Conservation (phyloP, 805 yeast genomes). For the Sungouiozyma intestinalis region DNA sequence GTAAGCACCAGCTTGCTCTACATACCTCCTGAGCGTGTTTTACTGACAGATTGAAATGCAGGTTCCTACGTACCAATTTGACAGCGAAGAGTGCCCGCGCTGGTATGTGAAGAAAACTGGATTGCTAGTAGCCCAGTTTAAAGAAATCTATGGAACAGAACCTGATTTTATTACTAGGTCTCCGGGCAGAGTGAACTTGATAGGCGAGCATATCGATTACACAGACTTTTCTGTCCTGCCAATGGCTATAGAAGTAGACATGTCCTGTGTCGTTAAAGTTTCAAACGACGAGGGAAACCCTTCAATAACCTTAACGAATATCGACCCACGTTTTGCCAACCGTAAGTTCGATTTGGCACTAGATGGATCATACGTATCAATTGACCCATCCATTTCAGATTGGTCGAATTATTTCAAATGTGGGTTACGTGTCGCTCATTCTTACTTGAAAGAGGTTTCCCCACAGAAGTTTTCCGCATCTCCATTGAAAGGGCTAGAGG, state of each 20-base stretch:
- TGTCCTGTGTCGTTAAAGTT: conserved; percentile 41
- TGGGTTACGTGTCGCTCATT: conserved; percentile 50
- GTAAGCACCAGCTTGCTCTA: no score
- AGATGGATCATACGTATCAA: conserved; percentile 32
- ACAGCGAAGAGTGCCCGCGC: neutral
- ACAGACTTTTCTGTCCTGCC: conserved; percentile 58
- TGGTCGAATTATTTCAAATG: conserved; percentile 65
- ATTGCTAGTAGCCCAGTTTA: neutral
- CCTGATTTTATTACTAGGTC: conserved; percentile 45
- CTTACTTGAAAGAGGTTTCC: conserved; percentile 30
- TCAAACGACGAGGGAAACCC: conserved; percentile 10
- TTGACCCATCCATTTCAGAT: conserved; percentile 40
- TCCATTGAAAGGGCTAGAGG: conserved; percentile 38
- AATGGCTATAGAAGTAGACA: conserved; percentile 62
- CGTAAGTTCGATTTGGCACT: conserved; percentile 32
- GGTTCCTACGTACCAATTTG: neutral
- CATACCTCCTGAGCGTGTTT: no score
- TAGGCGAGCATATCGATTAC: conserved; percentile 70
- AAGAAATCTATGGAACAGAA: neutral
- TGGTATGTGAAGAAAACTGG: neutral
- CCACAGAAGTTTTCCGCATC: conserved; percentile 19
- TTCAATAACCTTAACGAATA: conserved; percentile 29
- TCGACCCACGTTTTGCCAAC: conserved; percentile 28
- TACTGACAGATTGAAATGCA: no score
- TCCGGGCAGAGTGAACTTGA: conserved; percentile 66